phyloP scores from a whole-genome alignment of 1,284 basidiomycete genomes.

The Trichosporon sp. region DNA sequence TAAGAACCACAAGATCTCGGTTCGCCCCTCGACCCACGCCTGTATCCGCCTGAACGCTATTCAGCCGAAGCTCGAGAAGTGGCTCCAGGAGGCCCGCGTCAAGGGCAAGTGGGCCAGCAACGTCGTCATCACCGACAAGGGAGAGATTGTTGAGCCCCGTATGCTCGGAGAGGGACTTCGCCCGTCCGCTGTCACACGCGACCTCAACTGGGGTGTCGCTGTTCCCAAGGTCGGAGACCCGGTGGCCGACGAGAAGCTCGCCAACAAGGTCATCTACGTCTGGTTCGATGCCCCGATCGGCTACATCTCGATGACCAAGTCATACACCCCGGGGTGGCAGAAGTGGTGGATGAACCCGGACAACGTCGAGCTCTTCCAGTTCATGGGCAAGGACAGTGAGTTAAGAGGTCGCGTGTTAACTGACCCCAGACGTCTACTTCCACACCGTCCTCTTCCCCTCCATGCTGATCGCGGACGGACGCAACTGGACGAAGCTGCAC shows the following conservation, averaged over 20 bases:
- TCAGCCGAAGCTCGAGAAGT: constrained; percentile 79
- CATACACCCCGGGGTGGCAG: constrained; percentile 91
- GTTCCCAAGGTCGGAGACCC: constrained; percentile 70
- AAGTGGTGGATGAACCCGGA: constrained; percentile 96
- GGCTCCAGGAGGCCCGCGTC: constrained; percentile 76
- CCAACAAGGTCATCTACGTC: constrained; percentile 91
- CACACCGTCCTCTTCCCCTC: constrained; percentile 96
- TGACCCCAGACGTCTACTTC: constrained; percentile 73
- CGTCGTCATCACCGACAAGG: constrained; percentile 78
- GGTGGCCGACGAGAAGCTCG: constrained; percentile 71
- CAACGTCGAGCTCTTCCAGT: constrained; percentile 90
- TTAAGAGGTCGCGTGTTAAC: neutral
- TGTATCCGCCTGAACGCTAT: constrained; percentile 82
- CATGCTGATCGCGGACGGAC: constrained; percentile 81
- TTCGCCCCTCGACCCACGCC: constrained; percentile 83
- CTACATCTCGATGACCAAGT: constrained; percentile 95
- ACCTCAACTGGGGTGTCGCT: constrained; percentile 94
- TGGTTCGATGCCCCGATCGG: constrained; percentile 99
- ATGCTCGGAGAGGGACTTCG: constrained; percentile 74
- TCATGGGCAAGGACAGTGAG: constrained; percentile 92
- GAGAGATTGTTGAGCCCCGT: constrained; percentile 85
- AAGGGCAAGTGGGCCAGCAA: constrained; percentile 90
- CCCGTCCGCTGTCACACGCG: constrained; percentile 87
- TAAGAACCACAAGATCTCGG: constrained; percentile 70
- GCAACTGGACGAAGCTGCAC: constrained; percentile 89